Evolutionary conservation across 495 filamentous ascomycete species (phyloP), one percentile per base, ranked within the genome.

Genomic region (Penicillium nucicola): DNA sequence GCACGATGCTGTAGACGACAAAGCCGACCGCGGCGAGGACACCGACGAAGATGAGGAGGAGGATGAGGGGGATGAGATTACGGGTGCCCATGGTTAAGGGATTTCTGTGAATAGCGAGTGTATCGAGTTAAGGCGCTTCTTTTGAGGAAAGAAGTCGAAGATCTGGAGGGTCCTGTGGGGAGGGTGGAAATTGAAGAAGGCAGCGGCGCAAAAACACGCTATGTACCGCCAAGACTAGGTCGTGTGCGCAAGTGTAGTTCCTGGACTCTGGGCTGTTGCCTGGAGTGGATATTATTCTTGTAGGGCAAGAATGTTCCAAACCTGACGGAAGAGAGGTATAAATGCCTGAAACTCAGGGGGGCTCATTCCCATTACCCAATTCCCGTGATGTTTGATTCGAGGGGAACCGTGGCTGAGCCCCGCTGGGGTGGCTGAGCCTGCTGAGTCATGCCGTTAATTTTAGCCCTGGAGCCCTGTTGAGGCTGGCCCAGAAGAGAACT

Each of bases 11-110:
- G 74, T 90, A 96, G 50, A 87, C 77, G 56, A 88, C 81, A 61
- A 86, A 92, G 43, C 80, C 80, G 53, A 96, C 70, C 54, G 77
- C 86, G 56, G 73, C 87, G 53, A 82, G 63, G 44, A 78, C 68
- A 52, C 61, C 72, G 40, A 92, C 64, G 37, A 92, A 61, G 52
- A 84, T 42, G 61, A 95, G 62, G 40, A 91, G 81, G 65, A 95
- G 74, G 52, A 92, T 53, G 28, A 96, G 80, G 34, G 91, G 89
- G 48, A 92, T 41, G 40, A 92, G 61, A 55, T 82, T 83, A 57
- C 80, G 46, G 46, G 46, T 37, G 28, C 46, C 46, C 46, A 48
- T 48, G 32, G 42, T 40, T 32, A 22, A 23, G 17, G 4, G 42
- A 9, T 5, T 32, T 45, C 12, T 47, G 44, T 47, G 44, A 34